Evolutionary conservation across 1,139 yeast species (phyloP), one percentile per base, ranked within the genome.

Genomic region (Candida sp.): DNA sequence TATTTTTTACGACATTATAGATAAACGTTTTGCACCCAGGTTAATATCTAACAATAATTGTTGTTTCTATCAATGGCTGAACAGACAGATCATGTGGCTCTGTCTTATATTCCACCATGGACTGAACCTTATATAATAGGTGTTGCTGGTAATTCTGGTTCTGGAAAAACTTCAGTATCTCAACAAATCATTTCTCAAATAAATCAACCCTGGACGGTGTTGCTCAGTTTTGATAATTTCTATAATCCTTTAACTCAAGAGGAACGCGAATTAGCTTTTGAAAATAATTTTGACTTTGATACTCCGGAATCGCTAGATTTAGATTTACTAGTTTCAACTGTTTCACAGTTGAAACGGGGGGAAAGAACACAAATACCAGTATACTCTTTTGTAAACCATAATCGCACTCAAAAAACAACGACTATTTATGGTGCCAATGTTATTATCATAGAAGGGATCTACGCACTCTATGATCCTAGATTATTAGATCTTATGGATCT

Each of bases 371-470:
- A 80, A 44, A 84, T 93, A 21, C 99, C 99, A 0, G 82, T 88
- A 4, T 93, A 93, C 61, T 88, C 97, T 4, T 93, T 93, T 64
- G 66, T 72, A 1, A 65, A 75, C 35, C 99, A 93, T 62, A 76
- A 78, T 46, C 72, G 97, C 47, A 84, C 93, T 2, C 79, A 73
- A 38, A 82, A 85, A 57, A 75, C 76, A 33, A 71, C 84, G 39
- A 82, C 91, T 3, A 79, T 93, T n/a, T 91, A 90, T 58, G 99
- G 98, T 3, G 97, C 98, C 29, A 90, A 90, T 58, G 96, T 93
- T 19, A 86, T 93, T 48, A 85, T 93, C 11, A 70, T 93, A 35
- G 99, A 93, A 61, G 99, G 99, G 0, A 83, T 93, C 11, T 89
- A 87, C 61, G 91, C 97, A 0, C 66, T 93, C 41, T 82, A 84